Base-by-base conservation (phyloP, 345 rosid species). In the Salix purpurea region DNA sequence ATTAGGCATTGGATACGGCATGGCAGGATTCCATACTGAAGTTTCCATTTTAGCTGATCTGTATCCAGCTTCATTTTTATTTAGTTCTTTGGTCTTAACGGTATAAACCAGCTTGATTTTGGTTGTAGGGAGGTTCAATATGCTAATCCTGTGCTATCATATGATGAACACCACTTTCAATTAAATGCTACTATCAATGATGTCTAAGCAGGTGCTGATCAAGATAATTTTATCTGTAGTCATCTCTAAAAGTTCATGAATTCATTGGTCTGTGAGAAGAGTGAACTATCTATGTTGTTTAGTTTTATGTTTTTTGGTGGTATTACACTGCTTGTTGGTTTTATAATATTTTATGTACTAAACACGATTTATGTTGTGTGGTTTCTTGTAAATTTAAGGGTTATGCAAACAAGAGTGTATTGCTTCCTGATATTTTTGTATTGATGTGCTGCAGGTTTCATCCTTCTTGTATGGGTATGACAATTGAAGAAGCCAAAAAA, bases 401-500 rank as follows among this genome's bases (percentile, higher is more conserved):
- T 37, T 73, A 13, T 70, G 71, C 24, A n/a, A 24, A 23, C 34
- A 26, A 36, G 54, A 66, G 23, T 42, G 61, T 75, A 60, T 32
- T 50, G 52, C 60, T 64, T 68, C 39, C 30, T 83, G 73, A 88
- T 70, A 28, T 18, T 32, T 70, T 23, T 1, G 21, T 54, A 58
- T 73, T 36, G 5, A 56, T 76, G 74, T 77, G 26, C 52, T 85
- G 56, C 83, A 92, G 97, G 97, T 92, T 87, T 76, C 97, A 92
- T 85, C 97, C 97, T 60, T 87, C 92, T 58, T 92, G 97, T 76
- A 88, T 89, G 85, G 97, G 88, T 64, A 91, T 88, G 95, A 89
- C 92, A 1, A 89, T 91, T 50, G 97, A 90, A 72, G 95, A 91
- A 88, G 97, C 97, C 28, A 92, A 89, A 78, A 87, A 78, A 70